These are phyloP conservation scores for Alternaria sp. DNA, from an alignment of 2,329 filamentous ascomycete genomes.

Conservation along the genomic window DNA sequence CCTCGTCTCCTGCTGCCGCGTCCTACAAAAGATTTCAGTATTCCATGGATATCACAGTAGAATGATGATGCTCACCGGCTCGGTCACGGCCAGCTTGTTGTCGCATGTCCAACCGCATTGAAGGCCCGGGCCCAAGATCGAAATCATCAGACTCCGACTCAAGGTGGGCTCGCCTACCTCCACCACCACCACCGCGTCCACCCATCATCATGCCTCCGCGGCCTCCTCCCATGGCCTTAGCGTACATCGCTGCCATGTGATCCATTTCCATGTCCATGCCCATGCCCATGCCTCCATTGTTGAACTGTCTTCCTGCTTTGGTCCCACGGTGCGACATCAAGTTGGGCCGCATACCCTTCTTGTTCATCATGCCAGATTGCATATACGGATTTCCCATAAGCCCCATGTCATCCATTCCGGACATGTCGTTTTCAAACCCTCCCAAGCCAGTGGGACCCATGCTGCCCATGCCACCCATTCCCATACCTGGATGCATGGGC, in stretches of 20 bases:
- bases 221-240: constrained; percentile 9
- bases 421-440: constrained; percentile 20
- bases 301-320: neutral
- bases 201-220: constrained; percentile 11
- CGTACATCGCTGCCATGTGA: constrained; percentile 2
- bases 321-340: constrained; percentile 15
- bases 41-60: neutral
- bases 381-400: constrained; percentile 20
- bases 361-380: constrained; percentile 7
- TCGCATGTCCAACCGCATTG: constrained; percentile 1
- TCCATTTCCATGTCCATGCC: constrained; percentile 13
- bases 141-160: constrained; percentile 15
- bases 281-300: neutral
- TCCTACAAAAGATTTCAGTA: constrained; percentile 9
- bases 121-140: constrained; percentile 6
- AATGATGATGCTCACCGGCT: constrained; percentile 9
- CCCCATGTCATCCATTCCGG: constrained; percentile 18
- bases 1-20: constrained; percentile 5
- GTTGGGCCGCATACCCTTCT: constrained; percentile 11
- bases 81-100: constrained; percentile 5
- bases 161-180: constrained; percentile 4
- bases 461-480: constrained; percentile 7
- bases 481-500: constrained; percentile 10
- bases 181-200: constrained; percentile 7
- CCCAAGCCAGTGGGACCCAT: constrained; percentile 4